Evolutionary conservation across 306 rosid genomes (phyloP).

Genomic region (Ochetophila trinervis): DNA sequence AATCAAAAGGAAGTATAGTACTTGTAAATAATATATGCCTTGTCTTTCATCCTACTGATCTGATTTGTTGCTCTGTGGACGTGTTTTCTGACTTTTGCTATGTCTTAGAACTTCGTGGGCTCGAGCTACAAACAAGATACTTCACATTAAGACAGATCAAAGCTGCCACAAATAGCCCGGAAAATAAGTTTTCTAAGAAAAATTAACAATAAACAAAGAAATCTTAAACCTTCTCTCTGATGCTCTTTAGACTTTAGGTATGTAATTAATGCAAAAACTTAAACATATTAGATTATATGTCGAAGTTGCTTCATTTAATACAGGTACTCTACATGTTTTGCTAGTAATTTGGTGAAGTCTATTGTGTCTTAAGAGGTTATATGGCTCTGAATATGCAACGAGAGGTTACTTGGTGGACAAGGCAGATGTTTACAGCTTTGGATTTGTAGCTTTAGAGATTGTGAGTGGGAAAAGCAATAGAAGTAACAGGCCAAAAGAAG

Average conservation of each 20-base stretch:
- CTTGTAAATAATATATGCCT: too few species aligned
- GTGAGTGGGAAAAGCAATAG: not conserved
- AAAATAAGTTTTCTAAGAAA: too few species aligned
- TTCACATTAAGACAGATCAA: slow-evolving; percentile 59
- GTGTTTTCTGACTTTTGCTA: not conserved
- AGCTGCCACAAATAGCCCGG: slow-evolving; percentile 50
- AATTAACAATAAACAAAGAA: too few species aligned
- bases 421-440: slow-evolving; percentile 14
- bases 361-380: slow-evolving; percentile 2
- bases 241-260: too few species aligned
- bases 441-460: slow-evolving; percentile 5
- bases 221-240: too few species aligned
- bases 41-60: too few species aligned
- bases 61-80: not conserved
- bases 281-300: too few species aligned
- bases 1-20: too few species aligned
- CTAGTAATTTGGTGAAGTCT: too few species aligned
- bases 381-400: slow-evolving; percentile 8
- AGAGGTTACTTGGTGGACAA: not conserved
- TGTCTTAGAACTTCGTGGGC: slow-evolving; percentile 46
- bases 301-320: too few species aligned
- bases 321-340: too few species aligned
- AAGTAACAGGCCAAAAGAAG: not conserved
- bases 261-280: too few species aligned
- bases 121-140: slow-evolving; percentile 53